A percentile compares a stretch with the other conserved stretches of the same genome.
phyloP scores from a whole-genome alignment of 2,329 filamentous ascomycete genomes.

The Fusarium vanettenii region DNA sequence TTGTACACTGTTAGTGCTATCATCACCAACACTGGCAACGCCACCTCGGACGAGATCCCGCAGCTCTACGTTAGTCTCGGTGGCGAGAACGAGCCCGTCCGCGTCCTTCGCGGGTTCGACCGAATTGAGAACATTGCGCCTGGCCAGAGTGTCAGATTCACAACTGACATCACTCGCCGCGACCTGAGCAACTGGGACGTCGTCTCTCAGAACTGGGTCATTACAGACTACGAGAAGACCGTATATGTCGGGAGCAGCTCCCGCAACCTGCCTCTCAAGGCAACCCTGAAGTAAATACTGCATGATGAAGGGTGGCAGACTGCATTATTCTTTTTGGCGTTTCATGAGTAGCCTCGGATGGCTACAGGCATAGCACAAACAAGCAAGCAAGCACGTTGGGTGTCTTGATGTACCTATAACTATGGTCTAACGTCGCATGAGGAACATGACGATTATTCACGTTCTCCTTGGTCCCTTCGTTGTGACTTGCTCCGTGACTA shows the following conservation, averaged over 20 bases:
- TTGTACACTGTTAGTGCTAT: constrained; percentile 75
- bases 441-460: neutral
- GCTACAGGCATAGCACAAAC: neutral
- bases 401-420: neutral
- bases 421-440: neutral
- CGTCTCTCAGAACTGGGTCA: constrained; percentile 83
- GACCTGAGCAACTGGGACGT: constrained; percentile 92
- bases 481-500: neutral
- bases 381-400: neutral
- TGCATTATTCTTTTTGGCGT: neutral
- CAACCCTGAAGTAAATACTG: constrained; percentile 15
- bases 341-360: neutral
- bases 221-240: constrained; percentile 63
- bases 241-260: constrained; percentile 68
- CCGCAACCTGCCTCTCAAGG: constrained; percentile 61
- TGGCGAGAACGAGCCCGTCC: constrained; percentile 75
- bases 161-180: constrained; percentile 76
- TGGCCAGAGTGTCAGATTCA: constrained; percentile 75
- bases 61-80: constrained; percentile 87
- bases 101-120: constrained; percentile 83
- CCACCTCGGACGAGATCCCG: constrained; percentile 76
- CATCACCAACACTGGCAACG: constrained; percentile 76
- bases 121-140: constrained; percentile 75
- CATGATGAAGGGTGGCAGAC: neutral
- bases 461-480: too few species aligned